These are phyloP conservation scores for Taphrina populina DNA, from an alignment of 1,139 yeast genomes.

Conservation along the genomic window DNA sequence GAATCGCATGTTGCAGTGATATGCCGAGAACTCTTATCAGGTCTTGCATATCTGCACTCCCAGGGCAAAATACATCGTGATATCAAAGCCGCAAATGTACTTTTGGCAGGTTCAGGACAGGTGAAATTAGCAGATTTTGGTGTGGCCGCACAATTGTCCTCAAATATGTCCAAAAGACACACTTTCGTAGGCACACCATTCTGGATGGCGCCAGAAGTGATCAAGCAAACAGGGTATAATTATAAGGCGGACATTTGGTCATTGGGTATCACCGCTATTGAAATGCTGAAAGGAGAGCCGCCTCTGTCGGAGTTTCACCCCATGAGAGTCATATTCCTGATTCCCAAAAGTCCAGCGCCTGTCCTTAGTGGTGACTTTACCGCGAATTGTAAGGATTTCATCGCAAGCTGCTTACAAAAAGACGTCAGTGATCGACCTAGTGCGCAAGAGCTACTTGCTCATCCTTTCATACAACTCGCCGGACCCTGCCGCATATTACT, in stretches of 20 bases:
- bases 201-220: conserved; percentile 99
- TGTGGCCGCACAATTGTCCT: conserved; percentile 82
- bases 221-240: conserved; percentile 81
- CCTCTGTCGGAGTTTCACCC: conserved; percentile 74
- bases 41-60: conserved; percentile 67
- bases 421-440: conserved; percentile 60
- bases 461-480: conserved; percentile 57
- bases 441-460: conserved; percentile 57
- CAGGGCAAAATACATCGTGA: conserved; percentile 85
- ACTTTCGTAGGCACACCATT: conserved; percentile 98
- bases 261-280: conserved; percentile 85
- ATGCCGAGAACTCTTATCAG: conserved; percentile 59
- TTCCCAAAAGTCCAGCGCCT: conserved; percentile 58
- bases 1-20: conserved; percentile 61
- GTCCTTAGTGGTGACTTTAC: conserved; percentile 51
- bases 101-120: conserved; percentile 66
- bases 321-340: conserved; percentile 69
- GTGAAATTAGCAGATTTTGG: conserved; percentile 96
- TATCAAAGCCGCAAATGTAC: conserved; percentile 78
- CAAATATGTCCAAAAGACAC: conserved; percentile 69
- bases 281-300: conserved; percentile 78
- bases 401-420: conserved; percentile 61
- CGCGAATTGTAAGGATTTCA: conserved; percentile 59
- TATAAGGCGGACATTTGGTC: conserved; percentile 95
- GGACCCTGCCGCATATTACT: conserved; percentile 36